Percentiles rank a stretch among this genome's conserved stretches.
Conservation (phyloP, 495 filamentous ascomycete genomes). For the Chaetomium tenue region DNA sequence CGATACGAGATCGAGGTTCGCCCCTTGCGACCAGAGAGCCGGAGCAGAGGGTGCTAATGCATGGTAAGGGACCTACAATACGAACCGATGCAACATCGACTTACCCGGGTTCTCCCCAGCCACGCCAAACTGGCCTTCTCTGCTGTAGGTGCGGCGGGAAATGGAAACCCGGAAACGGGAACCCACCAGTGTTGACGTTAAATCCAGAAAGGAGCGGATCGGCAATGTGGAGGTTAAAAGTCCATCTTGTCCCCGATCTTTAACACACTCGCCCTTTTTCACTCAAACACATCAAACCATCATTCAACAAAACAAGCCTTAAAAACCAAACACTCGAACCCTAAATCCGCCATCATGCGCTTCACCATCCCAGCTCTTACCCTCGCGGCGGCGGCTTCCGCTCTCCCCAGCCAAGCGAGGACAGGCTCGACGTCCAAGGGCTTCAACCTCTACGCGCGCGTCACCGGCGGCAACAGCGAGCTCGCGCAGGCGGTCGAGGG, state of each 20-base stretch:
- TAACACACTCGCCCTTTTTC: neutral
- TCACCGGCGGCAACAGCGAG: constrained; percentile 29
- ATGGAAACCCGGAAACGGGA: neutral
- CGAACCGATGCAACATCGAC: constrained; percentile 10
- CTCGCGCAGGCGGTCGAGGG: constrained; percentile 32
- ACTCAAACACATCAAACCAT: neutral
- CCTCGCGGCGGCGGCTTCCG: constrained; percentile 5
- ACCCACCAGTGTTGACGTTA: neutral
- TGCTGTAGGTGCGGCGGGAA: neutral
- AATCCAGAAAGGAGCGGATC: neutral
- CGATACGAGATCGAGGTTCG: neutral
- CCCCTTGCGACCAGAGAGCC: too few species aligned
- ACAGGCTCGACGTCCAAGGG: neutral
- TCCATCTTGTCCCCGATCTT: neutral
- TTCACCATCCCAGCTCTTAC: neutral
- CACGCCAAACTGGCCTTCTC: neutral
- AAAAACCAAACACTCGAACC: neutral
- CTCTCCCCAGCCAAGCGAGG: neutral
- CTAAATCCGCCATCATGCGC: constrained; percentile 2
- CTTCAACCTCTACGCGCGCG: constrained; percentile 36
- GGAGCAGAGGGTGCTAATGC: neutral
- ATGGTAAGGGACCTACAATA: constrained; percentile 1
- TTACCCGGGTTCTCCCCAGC: constrained; percentile 4
- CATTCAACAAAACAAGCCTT: neutral
- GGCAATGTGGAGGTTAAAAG: neutral